Base-by-base conservation (phyloP, 352 stramenopile genomes). In the Pythium guiyangense region DNA sequence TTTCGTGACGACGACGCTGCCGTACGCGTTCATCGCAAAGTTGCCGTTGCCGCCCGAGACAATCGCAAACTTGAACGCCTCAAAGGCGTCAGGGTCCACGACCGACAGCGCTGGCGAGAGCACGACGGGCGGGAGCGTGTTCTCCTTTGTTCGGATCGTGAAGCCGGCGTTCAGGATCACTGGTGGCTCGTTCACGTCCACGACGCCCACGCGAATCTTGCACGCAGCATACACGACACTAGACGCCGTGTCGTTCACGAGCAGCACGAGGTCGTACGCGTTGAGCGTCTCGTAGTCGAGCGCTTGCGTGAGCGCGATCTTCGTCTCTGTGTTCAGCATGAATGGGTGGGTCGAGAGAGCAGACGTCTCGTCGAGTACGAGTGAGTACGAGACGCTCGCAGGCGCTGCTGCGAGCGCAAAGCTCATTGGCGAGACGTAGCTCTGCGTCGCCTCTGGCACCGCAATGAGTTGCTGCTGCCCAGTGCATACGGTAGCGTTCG, bases 171-270 rank as follows among this genome's bases (percentile, higher is more conserved):
- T 69, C 1, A 51, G 61, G n/a, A 85, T 60, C 3, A 47, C 29
- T 1, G 74, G 77, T 9, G 69, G 26, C 57, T 88, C 77, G 31
- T 88, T 88, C 12, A 82, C 59, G 37, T 88, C 74, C 3, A 70
- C 31, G 14, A 88, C 74, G 43, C 62, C 60, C 37, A 82, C 61
- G 43, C 54, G 63, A 11, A 88, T 77, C 52, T 65, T 50, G 34
- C 77, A 88, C 0, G 67, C 49, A 35, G 27, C 25, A 27, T 65
- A 67, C 3, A 51, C 56, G 15, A 44, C 43, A 25, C 22, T 46
- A 14, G 14, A 27, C 47, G 54, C 17, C 0, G 49, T 50, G 40
- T 83, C 67, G 26, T 59, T 56, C 29, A 86, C 52, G 6, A 55
- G 22, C 4, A 86, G 31, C 25, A 35, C 39, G 43, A 71, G 9